phyloP scores from a whole-genome alignment of 1,284 basidiomycete genomes.

The Athelia sp. region DNA sequence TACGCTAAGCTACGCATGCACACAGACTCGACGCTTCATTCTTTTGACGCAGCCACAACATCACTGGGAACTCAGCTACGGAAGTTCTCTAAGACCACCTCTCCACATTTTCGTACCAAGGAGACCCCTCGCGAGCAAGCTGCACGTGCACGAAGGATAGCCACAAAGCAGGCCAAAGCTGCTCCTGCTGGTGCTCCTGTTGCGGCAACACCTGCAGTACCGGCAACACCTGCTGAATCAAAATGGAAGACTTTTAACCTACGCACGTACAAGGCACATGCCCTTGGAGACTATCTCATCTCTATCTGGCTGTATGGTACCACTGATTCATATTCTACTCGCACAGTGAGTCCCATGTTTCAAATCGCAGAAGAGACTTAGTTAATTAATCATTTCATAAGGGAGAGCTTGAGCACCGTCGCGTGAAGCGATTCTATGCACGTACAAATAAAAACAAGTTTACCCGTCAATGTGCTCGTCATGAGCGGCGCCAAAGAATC shows the following conservation, averaged over 20 bases:
- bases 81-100: constrained; percentile 12
- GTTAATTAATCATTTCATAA: constrained; percentile 7
- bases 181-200: too few species aligned
- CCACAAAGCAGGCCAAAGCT: constrained; percentile 2
- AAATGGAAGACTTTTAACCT: constrained; percentile 14
- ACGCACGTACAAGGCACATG: constrained; percentile 22
- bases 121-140: constrained; percentile 18
- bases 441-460: constrained; percentile 25
- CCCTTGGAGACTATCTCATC: constrained; percentile 17
- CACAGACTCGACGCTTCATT: constrained; percentile 12
- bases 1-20: constrained; percentile 19
- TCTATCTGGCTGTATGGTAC: constrained; percentile 20
- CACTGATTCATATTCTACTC: constrained; percentile 18
- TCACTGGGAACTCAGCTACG: constrained; percentile 10
- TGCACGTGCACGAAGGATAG: constrained; percentile 6
- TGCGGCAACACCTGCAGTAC: background rate
- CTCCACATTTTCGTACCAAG: constrained; percentile 12
- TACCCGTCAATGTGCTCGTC: constrained; percentile 18
- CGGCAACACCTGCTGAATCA: background rate
- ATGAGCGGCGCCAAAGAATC: constrained; percentile 11
- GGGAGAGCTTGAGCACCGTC: constrained; percentile 27
- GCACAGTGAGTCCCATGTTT: constrained; percentile 1
- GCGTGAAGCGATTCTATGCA: constrained; percentile 25
- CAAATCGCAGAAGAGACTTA: constrained; percentile 6
- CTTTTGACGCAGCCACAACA: constrained; percentile 8